Evolutionary conservation across 768 basidiomycete genomes (phyloP), one percentile per base, ranked within the genome.

Genomic region (Lentinula aciculospora): DNA sequence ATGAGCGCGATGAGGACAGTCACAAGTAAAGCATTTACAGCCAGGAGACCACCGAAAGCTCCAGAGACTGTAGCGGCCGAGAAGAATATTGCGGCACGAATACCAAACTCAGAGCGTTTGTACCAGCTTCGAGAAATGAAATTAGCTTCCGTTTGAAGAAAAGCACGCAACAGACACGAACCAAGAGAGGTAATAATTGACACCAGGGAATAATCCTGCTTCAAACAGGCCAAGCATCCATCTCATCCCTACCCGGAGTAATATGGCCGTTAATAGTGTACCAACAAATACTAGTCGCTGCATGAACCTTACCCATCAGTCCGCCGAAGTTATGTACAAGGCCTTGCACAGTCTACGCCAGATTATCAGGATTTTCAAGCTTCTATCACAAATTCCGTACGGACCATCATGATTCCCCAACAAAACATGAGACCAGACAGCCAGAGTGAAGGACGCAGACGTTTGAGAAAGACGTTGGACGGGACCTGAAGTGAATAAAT

Each of bases 11-110:
- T 32, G 21, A 13, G 10, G 13, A 19, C 31, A 23, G 76, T 0
- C 73, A 73, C 12, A 36, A 32, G 23, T n/a, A 50, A 34, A 72
- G 25, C 71, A 60, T 72, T 40, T 64, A 87, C 87, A 34, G 87
- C 86, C 48, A 90, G 81, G 19, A 89, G 72, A 50, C 88, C 88
- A 54, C 87, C 87, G 61, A 92, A 92, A 21, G 89, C 89, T n/a
- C 90, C 92, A 2, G 88, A 84, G 0, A 89, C 81, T 2, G 88
- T 90, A 0, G 90, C 89, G 3, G 90, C 86, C 0, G 83, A 82
- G 72, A 89, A 90, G 72, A 89, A 90, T 28, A 89, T 64, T 0
- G 86, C 83, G 25, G 83, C 78, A 7, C 81, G 63, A 70, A 84
- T 74, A 58, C 88, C 89, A 61, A 89, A 89, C 65, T 93, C 92